Percentiles rank a stretch among this genome's conserved stretches.
Conservation (phyloP, 2,329 filamentous ascomycete species). For the Neonectria neomacrospora region DNA sequence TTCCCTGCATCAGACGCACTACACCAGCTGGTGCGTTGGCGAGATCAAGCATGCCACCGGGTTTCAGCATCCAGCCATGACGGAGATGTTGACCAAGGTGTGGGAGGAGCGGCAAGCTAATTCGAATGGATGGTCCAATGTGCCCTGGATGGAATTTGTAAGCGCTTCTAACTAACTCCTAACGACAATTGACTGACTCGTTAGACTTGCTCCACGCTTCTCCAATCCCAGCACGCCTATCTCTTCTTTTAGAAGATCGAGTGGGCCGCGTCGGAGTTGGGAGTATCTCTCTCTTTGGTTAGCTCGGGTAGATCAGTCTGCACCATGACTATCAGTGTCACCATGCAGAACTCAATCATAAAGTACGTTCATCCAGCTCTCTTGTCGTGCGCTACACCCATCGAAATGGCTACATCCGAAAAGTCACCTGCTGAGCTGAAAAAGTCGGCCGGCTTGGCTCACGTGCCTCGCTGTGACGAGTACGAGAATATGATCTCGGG, state of each 20-base stretch:
- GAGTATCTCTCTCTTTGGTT: conserved; percentile 24
- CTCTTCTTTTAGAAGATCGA: conserved; percentile 37
- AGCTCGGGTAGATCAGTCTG: no score
- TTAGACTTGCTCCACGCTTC: conserved; percentile 35
- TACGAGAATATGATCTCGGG: conserved; percentile 74
- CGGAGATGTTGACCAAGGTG: conserved; percentile 39
- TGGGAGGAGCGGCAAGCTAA: conserved; percentile 39
- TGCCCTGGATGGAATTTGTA: conserved; percentile 48
- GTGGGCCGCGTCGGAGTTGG: conserved; percentile 11
- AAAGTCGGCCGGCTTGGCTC: conserved; percentile 49
- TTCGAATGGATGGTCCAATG: conserved; percentile 30
- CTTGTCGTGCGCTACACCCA: no score
- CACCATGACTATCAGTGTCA: no score
- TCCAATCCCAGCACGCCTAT: conserved; percentile 33
- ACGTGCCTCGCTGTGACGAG: conserved; percentile 68
- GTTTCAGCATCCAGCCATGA: conserved; percentile 42
- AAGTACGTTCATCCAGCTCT: no score
- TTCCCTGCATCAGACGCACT: conserved; percentile 42
- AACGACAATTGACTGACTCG: not conserved
- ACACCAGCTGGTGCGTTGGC: conserved; percentile 38
- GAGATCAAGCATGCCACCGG: conserved; percentile 42
- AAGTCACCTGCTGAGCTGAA: conserved; percentile 30
- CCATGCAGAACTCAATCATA: no score
- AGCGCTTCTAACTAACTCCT: conserved; percentile 3
- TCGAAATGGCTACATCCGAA: conserved; percentile 24